Evolutionary conservation across 169 alveolate species (phyloP), one percentile per base, ranked within the genome.

Genomic region (Plasmodium gaboni): DNA sequence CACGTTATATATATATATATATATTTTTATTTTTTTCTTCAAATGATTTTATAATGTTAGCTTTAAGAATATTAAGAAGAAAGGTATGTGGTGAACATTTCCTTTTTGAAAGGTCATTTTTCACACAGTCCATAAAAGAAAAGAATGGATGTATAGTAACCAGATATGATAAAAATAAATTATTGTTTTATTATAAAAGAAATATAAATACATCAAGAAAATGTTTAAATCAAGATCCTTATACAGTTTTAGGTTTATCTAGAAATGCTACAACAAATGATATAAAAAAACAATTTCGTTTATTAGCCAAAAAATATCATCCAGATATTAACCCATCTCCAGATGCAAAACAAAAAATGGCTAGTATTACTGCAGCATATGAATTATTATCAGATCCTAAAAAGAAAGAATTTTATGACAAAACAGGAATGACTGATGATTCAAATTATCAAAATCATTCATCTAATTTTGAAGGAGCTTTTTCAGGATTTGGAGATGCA

Each of bases 321-420:
- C 99, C 99, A 15, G 99, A 97, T 91, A 94, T 95, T 53, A 97
- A 97, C 87, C 98, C 98, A 15, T 96, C 99, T 1, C 97, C 97
- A 17, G 97, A 94, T 85, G 98, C 99, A 32, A 97, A 98, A 87
- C 98, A 96, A 87, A 97, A 96, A 91, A 96, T 98, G 97, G 97
- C 98, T 17, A 96, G 95, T 91, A 97, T 98, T 50, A 94, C 97
- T 26, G 95, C 97, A 98, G 99, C 99, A 12, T 98, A 98, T 88
- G 99, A 98, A 91, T 95, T 97, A 22, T 85, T 98, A 73, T 95
- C 96, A 28, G 98, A 98, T 88, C 98, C 98, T 51, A 92, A 93
- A 87, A 96, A 97, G 74, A 94, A 98, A 70, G 93, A 95, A 76
- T 93, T 96, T 13, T 97, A 96, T 92, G 98, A 97, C 88, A 93